phyloP scores from a whole-genome alignment of 345 rosid genomes.

The Noccaea caerulescens region DNA sequence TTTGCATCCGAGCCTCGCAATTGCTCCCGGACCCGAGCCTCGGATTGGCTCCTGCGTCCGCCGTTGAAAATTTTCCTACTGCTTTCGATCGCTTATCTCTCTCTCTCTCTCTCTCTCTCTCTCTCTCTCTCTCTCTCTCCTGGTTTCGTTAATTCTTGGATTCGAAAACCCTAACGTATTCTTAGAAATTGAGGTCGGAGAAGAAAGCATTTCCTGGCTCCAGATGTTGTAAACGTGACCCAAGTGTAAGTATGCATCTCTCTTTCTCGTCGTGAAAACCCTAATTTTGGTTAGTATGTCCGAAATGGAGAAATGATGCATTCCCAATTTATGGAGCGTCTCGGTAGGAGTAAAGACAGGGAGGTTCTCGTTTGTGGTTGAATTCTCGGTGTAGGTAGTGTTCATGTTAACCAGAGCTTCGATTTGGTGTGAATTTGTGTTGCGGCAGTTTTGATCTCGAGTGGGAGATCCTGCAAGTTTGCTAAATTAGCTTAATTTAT shows the following conservation, averaged over 20 bases:
- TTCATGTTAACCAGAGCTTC: slow-evolving; percentile 6
- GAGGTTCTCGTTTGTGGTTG: slow-evolving; percentile 9
- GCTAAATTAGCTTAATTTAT: neutral
- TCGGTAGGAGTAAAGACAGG: slow-evolving; percentile 12
- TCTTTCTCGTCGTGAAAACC: slow-evolving; percentile 47
- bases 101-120: no score
- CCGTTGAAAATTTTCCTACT: slow-evolving; percentile 63
- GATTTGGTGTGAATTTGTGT: slow-evolving; percentile 23
- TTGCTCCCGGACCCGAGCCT: slow-evolving; percentile 47
- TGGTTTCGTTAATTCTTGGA: slow-evolving; percentile 37
- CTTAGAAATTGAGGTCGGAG: slow-evolving; percentile 34
- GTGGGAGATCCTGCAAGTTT: slow-evolving; percentile 7
- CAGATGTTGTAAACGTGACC: slow-evolving; percentile 30
- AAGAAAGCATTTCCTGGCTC: slow-evolving; percentile 46
- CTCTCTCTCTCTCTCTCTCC: slow-evolving; percentile 44
- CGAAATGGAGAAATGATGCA: neutral
- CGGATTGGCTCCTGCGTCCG: slow-evolving; percentile 50
- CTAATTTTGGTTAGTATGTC: slow-evolving; percentile 34
- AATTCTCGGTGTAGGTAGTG: slow-evolving; percentile 10
- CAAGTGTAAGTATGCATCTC: slow-evolving; percentile 46
- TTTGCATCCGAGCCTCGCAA: slow-evolving; percentile 48
- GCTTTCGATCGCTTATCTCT: slow-evolving; percentile 54
- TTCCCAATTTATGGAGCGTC: neutral
- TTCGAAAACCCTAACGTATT: slow-evolving; percentile 49
- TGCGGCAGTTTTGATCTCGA: slow-evolving; percentile 43